Conservation (phyloP, 169 alveolate genomes). For the Plasmodium gonderi region DNA sequence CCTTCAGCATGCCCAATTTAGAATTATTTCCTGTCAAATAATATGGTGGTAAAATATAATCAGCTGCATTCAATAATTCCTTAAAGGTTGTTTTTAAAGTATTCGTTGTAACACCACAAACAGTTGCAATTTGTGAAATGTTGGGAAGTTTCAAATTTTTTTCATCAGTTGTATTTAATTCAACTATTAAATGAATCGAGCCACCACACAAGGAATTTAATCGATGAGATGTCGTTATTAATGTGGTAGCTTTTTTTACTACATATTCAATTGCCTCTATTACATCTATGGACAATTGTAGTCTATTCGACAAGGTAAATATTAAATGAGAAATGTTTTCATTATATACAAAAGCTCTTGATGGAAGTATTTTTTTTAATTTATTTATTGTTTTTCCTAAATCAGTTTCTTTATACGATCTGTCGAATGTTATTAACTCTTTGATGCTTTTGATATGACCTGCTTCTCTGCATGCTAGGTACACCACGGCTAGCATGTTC, state of each 20-base stretch:
- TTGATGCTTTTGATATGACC: slow-evolving; percentile 89
- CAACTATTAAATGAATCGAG: slow-evolving; percentile 82
- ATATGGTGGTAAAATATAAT: slow-evolving; percentile 77
- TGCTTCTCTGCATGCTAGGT: slow-evolving; percentile 92
- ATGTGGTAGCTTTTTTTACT: slow-evolving; percentile 82
- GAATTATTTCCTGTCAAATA: slow-evolving; percentile 2
- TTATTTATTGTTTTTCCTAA: slow-evolving; percentile 90
- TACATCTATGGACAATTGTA: slow-evolving; percentile 79
- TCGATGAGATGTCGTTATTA: slow-evolving; percentile 85
- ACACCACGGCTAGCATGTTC: slow-evolving; percentile 88
- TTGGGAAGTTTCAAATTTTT: slow-evolving; percentile 43
- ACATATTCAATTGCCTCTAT: slow-evolving; percentile 84
- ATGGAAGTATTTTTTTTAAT: slow-evolving; percentile 86
- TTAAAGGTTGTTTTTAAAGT: slow-evolving; percentile 81
- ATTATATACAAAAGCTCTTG: slow-evolving; percentile 83
- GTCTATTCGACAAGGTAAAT: slow-evolving; percentile 83
- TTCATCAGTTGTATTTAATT: slow-evolving; percentile 47
- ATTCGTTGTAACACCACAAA: slow-evolving; percentile 80
- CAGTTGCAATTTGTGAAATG: slow-evolving; percentile 76
- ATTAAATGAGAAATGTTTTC: slow-evolving; percentile 86
- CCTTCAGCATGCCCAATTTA: slow-evolving; percentile 2
- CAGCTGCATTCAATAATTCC: slow-evolving; percentile 76
- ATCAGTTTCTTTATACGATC: slow-evolving; percentile 88
- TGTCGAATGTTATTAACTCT: slow-evolving; percentile 87
- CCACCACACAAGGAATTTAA: slow-evolving; percentile 89